Base-by-base conservation (phyloP, 1,139 yeast species). In the Nakaseomyces nivariensis region DNA sequence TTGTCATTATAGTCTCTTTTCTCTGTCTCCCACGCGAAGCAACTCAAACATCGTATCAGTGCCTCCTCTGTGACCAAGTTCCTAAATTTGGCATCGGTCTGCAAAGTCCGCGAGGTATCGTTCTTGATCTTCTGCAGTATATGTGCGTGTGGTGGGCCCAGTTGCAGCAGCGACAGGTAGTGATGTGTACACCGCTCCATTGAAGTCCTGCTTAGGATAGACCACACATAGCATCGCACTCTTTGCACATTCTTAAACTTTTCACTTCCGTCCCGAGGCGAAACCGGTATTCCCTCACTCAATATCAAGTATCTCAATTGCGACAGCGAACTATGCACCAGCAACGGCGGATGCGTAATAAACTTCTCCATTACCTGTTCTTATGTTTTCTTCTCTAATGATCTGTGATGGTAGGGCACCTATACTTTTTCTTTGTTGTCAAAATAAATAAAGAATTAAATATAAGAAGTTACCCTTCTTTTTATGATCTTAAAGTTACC, bases 41-140 rank as follows among this genome's bases (percentile, higher is more conserved):
- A 80, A 41, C 87, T 83, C 38, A 89, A 72, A 3, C 88, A 72
- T 43, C 97, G 68, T 22, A 84, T 76, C 47, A 89, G 69, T 3
- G 86, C 70, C 5, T 78, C 79, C 60, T 88, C 95, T 37, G 79
- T 67, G 1, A 89, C 96, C 53, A 77, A 77, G 51, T 70, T 70
- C 56, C 80, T 82, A 68, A 89, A 89, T 38, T 68, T 66, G 42
- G 73, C 70, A 64, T 89, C 96, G 46, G 88, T 82, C 67, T 85
- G 84, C 56, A 89, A 73, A 0, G 97, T 89, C 49, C 97, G 70
- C 60, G 88, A 88, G 1, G 96, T 86, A 62, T 89, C 97, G 65
- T 89, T 86, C 53, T 82, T 76, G 55, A 89, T 89, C 67, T 89
- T 89, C 47, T 77, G 74, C 41, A 52, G 58, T 24, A 64, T 58